phyloP scores from a whole-genome alignment of 2,329 filamentous ascomycete genomes.

The Sordariomycetes sp. region DNA sequence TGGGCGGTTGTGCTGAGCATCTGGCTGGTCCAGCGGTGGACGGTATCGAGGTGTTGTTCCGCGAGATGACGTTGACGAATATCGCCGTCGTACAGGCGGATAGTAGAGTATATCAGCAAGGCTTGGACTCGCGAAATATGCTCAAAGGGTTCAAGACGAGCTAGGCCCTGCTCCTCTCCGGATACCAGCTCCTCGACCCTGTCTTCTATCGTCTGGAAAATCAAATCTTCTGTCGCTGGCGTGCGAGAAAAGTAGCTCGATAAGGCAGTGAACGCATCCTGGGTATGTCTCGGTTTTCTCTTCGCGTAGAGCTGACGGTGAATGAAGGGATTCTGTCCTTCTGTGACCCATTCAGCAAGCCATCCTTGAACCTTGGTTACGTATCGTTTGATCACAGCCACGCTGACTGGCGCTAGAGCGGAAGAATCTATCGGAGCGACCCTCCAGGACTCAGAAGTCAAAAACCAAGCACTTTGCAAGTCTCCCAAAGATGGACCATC shows the following conservation, averaged over 20 bases:
- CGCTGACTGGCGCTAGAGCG: no score
- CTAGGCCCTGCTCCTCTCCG: conserved; percentile 6
- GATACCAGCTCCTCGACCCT: not conserved
- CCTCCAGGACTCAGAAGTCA: conserved; percentile 1
- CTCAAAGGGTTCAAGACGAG: conserved; percentile 8
- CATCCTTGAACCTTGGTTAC: conserved; percentile 5
- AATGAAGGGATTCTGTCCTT: conserved; percentile 12
- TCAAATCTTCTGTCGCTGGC: conserved; percentile 9
- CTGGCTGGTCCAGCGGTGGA: conserved; percentile 9
- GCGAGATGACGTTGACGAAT: conserved; percentile 11
- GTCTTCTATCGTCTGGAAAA: conserved; percentile 1
- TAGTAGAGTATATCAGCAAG: conserved; percentile 11
- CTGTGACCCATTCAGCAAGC: conserved; percentile 10
- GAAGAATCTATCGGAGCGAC: no score
- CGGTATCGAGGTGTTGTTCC: conserved; percentile 8
- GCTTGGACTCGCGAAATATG: conserved; percentile 12
- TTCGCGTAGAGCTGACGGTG: conserved; percentile 12
- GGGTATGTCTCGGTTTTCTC: conserved; percentile 7
- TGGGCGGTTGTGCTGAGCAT: no score
- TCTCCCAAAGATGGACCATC: not conserved
- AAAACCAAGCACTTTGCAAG: not conserved
- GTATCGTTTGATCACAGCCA: no score
- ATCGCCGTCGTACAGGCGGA: conserved; percentile 14
- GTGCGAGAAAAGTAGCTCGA: conserved; percentile 12
- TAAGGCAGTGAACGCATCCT: conserved; percentile 13